These are phyloP conservation scores for Punctularia strigosozonata DNA, from an alignment of 768 basidiomycete species.

Conservation along the genomic window DNA sequence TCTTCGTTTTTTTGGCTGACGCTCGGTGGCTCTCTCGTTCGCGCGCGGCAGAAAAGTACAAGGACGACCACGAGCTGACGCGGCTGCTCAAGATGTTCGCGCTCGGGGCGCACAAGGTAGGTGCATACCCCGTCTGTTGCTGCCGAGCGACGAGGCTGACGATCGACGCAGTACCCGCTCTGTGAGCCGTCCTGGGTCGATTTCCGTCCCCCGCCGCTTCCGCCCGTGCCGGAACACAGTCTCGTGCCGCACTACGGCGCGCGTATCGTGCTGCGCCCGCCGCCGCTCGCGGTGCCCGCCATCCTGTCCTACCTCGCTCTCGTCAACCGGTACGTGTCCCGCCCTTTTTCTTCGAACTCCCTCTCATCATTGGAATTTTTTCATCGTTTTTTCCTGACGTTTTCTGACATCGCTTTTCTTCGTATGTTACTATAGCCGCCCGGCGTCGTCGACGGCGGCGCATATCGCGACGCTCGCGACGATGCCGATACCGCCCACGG, in stretches of 20 bases:
- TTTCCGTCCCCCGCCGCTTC: slow-evolving; percentile 28
- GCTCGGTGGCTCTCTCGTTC: too few relatives aligned
- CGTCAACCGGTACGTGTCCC: slow-evolving; percentile 15
- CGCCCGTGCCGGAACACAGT: slow-evolving; percentile 7
- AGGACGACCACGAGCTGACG: slow-evolving; percentile 24
- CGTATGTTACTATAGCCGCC: neutral
- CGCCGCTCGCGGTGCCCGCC: slow-evolving; percentile 58
- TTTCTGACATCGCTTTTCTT: too few relatives aligned
- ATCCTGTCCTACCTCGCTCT: slow-evolving; percentile 60
- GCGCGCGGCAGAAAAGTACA: slow-evolving; percentile 41
- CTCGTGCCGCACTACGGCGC: slow-evolving; percentile 10
- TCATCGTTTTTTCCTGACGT: slow-evolving; percentile 2
- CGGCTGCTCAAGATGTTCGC: slow-evolving; percentile 50
- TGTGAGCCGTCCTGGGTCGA: slow-evolving; percentile 46
- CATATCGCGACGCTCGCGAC: neutral
- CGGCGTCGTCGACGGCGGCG: neutral
- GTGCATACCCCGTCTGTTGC: slow-evolving; percentile 10
- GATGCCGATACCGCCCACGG: too few relatives aligned
- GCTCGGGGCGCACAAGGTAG: slow-evolving; percentile 52
- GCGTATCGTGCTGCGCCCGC: slow-evolving; percentile 22
- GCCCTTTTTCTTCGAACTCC: slow-evolving; percentile 13
- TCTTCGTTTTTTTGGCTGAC: neutral
- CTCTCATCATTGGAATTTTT: slow-evolving; percentile 9
- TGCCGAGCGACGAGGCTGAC: neutral
- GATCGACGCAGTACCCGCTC: slow-evolving; percentile 41